Base-by-base conservation (phyloP, 345 rosid species). In the Psidium friedrichsthalianum region DNA sequence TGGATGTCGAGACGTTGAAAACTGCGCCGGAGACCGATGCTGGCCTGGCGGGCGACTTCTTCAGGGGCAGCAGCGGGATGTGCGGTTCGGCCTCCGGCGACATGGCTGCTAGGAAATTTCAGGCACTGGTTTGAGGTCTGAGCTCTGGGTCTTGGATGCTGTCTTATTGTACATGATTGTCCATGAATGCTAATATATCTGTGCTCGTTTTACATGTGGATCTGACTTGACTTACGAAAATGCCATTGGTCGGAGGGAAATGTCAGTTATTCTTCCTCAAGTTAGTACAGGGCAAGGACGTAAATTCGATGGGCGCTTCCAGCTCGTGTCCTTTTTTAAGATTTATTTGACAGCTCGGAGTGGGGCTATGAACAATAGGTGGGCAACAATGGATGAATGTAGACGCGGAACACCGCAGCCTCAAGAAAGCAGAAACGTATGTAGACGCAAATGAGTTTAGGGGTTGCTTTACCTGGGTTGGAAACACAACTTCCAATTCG, bases 1-100 rank as follows among this genome's bases (percentile, higher is more conserved):
- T 92, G 88, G 92, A 95, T 0, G 98, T 97, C 3, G 99, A 92
- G 53, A 97, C 95, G 76, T 95, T 97, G 89, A 97, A 97, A 87
- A 97, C 94, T 1, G 98, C 98, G 16, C 99, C 98, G 1, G 92
- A 82, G 20, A 95, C 87, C 1, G 97, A 95, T 0, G 92, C 92
- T 29, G 84, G 90, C 83, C 86, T 90, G 86, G 42, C 87, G 1
- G 82, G 47, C 51, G 78, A 80, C 85, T 87, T 87, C 74, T 78
- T 84, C 44, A 89, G 90, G 3, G 92, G 93, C 49, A 95, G 92
- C 53, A 96, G 95, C 44, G 95, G 95, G 13, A 82, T 85, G 13
- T 90, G 52, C 16, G 82, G 74, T 58, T 90, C 90, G 21, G 87
- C 83, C 14, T 89, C 88, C 83, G 93, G 93, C 44, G 94, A 88